phyloP scores from a whole-genome alignment of 1,139 yeast genomes.

The Tardiomyces blankii region DNA sequence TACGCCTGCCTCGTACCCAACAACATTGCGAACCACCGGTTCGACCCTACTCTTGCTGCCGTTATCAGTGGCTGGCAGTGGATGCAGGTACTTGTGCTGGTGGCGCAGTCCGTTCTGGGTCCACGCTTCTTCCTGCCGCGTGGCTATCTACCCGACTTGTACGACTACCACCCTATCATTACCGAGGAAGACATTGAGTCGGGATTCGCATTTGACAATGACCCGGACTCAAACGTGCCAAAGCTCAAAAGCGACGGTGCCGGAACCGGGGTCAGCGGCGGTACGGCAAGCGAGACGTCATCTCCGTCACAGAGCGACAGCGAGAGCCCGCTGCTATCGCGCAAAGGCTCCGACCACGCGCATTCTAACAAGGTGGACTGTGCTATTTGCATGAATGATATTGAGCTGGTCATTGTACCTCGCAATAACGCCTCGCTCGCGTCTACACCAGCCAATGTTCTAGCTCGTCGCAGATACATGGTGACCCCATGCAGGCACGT shows the following conservation, averaged over 20 bases:
- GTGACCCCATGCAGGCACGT: constrained; percentile 88
- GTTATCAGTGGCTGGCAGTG: constrained; percentile 41
- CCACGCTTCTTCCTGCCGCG: constrained; percentile 79
- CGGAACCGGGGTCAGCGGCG: background rate
- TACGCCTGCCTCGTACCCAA: constrained; percentile 41
- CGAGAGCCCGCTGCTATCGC: background rate
- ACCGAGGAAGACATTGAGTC: constrained; percentile 50
- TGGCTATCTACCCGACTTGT: constrained; percentile 62
- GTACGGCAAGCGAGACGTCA: background rate
- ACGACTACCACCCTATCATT: constrained; percentile 67
- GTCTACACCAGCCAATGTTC: constrained; percentile 22
- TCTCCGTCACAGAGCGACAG: background rate
- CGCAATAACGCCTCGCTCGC: constrained; percentile 22
- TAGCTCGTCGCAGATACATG: constrained; percentile 48
- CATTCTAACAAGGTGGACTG: constrained; percentile 39
- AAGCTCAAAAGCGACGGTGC: background rate
- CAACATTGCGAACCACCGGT: constrained; percentile 44
- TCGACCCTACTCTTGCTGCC: constrained; percentile 39
- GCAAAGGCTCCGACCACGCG: background rate
- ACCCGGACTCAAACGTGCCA: constrained; percentile 18
- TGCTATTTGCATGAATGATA: constrained; percentile 79
- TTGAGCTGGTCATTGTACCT: constrained; percentile 47
- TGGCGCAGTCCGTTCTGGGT: constrained; percentile 56
- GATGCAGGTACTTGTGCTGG: constrained; percentile 44
- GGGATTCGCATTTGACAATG: constrained; percentile 28